Percentiles rank a stretch among this genome's conserved stretches.
phyloP scores from a whole-genome alignment of 2,329 filamentous ascomycete genomes.

The Pleomassaria siparia region DNA sequence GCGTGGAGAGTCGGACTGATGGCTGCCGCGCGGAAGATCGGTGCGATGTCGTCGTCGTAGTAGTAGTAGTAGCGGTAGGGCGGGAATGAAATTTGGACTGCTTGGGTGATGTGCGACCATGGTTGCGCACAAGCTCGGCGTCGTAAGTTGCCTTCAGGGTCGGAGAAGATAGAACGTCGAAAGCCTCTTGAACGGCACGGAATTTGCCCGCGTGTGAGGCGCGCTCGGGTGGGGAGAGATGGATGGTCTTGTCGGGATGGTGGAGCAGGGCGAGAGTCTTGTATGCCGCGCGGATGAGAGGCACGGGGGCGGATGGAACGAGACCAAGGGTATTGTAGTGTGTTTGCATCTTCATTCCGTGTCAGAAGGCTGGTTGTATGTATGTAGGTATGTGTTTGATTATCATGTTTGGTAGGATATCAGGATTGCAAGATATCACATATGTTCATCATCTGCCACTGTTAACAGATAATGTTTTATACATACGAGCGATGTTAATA shows the following conservation, averaged over 20 bases:
- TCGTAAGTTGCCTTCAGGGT: slow-evolving; percentile 19
- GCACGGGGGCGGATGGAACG: slow-evolving; percentile 11
- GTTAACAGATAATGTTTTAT: too few species aligned
- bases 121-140: slow-evolving; percentile 11
- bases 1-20: slow-evolving; percentile 12
- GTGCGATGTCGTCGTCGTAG: too few species aligned
- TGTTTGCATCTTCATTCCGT: slow-evolving; percentile 11
- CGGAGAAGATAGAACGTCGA: slow-evolving; percentile 18
- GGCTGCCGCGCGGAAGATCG: background rate
- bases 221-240: slow-evolving; percentile 13
- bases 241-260: slow-evolving; percentile 17
- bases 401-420: too few species aligned
- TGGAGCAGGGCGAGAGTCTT: slow-evolving; percentile 18
- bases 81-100: slow-evolving; percentile 9
- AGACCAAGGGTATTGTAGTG: slow-evolving; percentile 21
- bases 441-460: too few species aligned
- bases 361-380: background rate
- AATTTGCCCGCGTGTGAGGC: slow-evolving; percentile 11
- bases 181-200: slow-evolving; percentile 16
- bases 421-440: too few species aligned
- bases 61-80: too few species aligned
- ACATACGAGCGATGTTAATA: too few species aligned
- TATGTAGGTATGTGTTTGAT: too few species aligned
- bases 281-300: slow-evolving; percentile 22
- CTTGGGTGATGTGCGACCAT: slow-evolving; percentile 1